phyloP scores from a whole-genome alignment of 2,329 filamentous ascomycete species.

The Penicillium sclerotigenum region DNA sequence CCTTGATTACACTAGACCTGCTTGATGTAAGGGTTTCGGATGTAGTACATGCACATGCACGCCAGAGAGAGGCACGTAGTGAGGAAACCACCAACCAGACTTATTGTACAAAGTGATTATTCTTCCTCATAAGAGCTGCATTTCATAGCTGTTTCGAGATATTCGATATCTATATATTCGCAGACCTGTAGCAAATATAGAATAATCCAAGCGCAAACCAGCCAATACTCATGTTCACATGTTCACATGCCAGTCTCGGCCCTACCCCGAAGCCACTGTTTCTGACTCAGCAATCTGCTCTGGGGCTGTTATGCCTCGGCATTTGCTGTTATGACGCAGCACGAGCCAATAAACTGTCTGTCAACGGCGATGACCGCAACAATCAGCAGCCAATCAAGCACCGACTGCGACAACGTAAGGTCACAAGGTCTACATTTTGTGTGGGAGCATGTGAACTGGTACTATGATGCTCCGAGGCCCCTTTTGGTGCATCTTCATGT shows the following conservation, averaged over 20 bases:
- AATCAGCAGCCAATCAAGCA: conserved; percentile 19
- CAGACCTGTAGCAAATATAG: background rate
- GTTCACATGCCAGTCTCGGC: conserved; percentile 19
- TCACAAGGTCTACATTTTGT: background rate
- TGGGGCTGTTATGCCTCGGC: conserved; percentile 18
- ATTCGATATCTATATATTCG: too few relatives aligned
- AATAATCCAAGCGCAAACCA: background rate
- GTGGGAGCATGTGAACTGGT: conserved; percentile 8
- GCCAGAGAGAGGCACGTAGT: background rate
- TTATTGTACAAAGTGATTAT: too few relatives aligned
- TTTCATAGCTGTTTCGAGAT: background rate
- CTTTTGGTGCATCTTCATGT: conserved; percentile 5
- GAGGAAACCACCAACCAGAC: background rate
- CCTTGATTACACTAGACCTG: background rate
- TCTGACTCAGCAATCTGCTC: conserved; percentile 1
- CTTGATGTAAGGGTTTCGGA: background rate
- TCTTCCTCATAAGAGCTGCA: background rate
- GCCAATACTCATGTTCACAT: background rate
- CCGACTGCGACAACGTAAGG: conserved; percentile 8
- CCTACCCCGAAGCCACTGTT: background rate
- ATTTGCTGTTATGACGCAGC: conserved; percentile 18
- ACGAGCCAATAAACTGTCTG: conserved; percentile 15
- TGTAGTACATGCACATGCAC: background rate
- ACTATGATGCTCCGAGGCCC: conserved; percentile 19
- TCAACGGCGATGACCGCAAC: conserved; percentile 18